These are phyloP conservation scores for Trifolium fragiferum DNA, from an alignment of 306 rosid species.

Conservation along the genomic window DNA sequence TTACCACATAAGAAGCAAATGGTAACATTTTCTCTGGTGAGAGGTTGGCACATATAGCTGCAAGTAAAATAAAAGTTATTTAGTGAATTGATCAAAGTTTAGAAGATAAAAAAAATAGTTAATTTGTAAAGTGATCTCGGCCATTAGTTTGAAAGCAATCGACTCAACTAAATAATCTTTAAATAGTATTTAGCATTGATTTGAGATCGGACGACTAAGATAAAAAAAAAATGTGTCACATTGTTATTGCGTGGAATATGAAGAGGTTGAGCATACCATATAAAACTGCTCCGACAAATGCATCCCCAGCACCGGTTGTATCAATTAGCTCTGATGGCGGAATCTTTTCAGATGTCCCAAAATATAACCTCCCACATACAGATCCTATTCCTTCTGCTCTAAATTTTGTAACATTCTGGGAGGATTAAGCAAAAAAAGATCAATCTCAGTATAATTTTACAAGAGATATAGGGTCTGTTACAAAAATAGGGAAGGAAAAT, in stretches of 20 bases:
- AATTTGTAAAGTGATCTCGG: neutral
- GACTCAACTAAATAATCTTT: neutral
- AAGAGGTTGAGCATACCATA: constrained; percentile 59
- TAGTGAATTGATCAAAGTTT: constrained; percentile 16
- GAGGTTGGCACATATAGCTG: constrained; percentile 79
- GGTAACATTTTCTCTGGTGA: constrained; percentile 85
- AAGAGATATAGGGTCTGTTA: neutral
- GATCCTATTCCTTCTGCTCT: constrained; percentile 79
- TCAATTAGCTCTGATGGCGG: constrained; percentile 79
- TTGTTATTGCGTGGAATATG: neutral
- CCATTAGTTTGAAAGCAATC: neutral
- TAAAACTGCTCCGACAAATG: constrained; percentile 89
- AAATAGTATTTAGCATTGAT: too few species aligned
- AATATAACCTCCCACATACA: constrained; percentile 70
- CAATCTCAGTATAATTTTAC: constrained; percentile 31
- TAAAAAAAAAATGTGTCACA: neutral
- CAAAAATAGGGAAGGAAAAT: too few species aligned
- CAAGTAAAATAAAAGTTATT: constrained; percentile 37
- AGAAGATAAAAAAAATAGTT: neutral
- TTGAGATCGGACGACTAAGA: neutral
- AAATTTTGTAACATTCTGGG: constrained; percentile 68
- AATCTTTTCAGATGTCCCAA: constrained; percentile 83
- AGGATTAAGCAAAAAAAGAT: constrained; percentile 28
- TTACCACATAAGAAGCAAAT: constrained; percentile 87
- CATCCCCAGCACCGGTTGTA: constrained; percentile 98